These are phyloP conservation scores for Glycine soja DNA, from an alignment of 306 rosid genomes.

Conservation along the genomic window DNA sequence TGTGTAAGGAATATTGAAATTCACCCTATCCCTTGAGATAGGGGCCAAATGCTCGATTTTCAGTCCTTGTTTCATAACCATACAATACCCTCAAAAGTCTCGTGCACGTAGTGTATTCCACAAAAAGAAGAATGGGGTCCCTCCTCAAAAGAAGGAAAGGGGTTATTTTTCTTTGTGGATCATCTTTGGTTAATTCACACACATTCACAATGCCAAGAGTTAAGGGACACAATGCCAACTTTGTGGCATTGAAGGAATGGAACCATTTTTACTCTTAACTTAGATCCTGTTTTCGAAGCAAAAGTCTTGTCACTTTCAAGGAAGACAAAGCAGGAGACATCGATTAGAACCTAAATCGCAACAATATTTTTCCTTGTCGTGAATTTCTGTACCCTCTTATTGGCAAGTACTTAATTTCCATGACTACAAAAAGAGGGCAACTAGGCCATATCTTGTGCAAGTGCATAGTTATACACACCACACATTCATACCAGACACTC, in stretches of 20 bases:
- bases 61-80: not conserved
- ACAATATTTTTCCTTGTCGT: constrained; percentile 47
- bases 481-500: not conserved
- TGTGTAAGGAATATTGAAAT: constrained; percentile 25
- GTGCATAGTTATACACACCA: constrained; percentile 11
- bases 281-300: constrained; percentile 51
- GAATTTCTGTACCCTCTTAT: constrained; percentile 10
- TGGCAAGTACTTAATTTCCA: not conserved
- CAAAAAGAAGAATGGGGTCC: constrained; percentile 37
- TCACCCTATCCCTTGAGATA: constrained; percentile 35
- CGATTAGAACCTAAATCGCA: constrained; percentile 52
- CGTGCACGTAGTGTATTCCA: not conserved
- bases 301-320: constrained; percentile 58
- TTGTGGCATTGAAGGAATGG: constrained; percentile 35
- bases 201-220: not conserved
- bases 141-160: not conserved
- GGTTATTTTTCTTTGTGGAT: not conserved
- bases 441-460: constrained; percentile 31
- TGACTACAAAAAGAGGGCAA: constrained; percentile 48
- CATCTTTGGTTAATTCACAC: constrained; percentile 16
- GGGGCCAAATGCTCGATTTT: constrained; percentile 14
- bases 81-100: not conserved
- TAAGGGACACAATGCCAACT: not conserved
- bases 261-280: constrained; percentile 41
- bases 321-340: constrained; percentile 56